Base-by-base conservation (phyloP, 2,329 filamentous ascomycete species). In the Cryphonectria japonica region DNA sequence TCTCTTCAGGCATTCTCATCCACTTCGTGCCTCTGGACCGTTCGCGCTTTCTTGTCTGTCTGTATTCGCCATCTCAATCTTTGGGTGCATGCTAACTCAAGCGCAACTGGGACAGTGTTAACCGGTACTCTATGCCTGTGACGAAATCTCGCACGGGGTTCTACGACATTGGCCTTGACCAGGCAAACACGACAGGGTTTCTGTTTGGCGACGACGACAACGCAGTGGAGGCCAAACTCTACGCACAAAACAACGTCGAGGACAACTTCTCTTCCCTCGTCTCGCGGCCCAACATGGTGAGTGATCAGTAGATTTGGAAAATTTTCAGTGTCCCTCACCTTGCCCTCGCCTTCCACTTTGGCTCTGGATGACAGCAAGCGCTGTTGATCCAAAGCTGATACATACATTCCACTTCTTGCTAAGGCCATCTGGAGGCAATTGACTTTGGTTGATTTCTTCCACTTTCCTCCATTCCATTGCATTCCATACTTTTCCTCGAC, bases 91-190 rank as follows among this genome's bases (percentile, higher is more conserved):
- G 66, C 69, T 73, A 54, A 73, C 69, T 26, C 37, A 60, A 60
- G 29, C 6, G 52, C 26, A 26, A 41, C 46, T 67, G 64, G 52
- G 50, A 64, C 76, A 97, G 93, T 75, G 86, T 91, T 72, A 97
- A 97, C 80, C 92, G 95, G 74, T 97, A 97, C 81, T 98, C 95
- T 5, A 95, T 98, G 92, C 95, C 95, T 43, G 92, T 95, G 67
- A 93, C 92, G 64, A 87, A 88, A 72, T 89, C 90, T 75, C 88
- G 91, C 75, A 89, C 86, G 75, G 88, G 91, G 73, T 83, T 90
- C 76, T 90, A 92, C 78, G 90, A 91, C 75, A 86, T 90, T 76
- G 88, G 88, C 54, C 84, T 97, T 70, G 94, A 96, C 73, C 91
- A 93, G 75, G 94, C 94, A 77, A 95, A 96, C 82, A 94, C 93